These are phyloP conservation scores for Paspalum notatum DNA, from an alignment of 176 grass and related monocot species.

Conservation along the genomic window DNA sequence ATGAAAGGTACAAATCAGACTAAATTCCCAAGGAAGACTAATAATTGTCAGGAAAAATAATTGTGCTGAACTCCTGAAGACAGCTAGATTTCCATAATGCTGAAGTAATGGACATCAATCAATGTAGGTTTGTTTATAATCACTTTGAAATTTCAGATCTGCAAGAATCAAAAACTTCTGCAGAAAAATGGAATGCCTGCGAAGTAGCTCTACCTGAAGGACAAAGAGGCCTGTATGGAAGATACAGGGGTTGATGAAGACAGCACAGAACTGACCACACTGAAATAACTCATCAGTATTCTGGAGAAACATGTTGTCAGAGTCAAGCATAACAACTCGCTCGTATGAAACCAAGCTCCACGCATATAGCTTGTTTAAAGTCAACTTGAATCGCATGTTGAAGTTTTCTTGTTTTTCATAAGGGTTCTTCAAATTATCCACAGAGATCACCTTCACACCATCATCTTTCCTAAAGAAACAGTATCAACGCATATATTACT, in stretches of 20 bases:
- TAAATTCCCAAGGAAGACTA: background rate
- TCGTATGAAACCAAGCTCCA: slow-evolving; percentile 83
- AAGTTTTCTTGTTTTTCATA: slow-evolving; percentile 95
- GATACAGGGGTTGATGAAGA: slow-evolving; percentile 95
- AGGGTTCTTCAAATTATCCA: slow-evolving; percentile 91
- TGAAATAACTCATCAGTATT: slow-evolving; percentile 93
- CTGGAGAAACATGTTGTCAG: slow-evolving; percentile 95
- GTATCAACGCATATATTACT: slow-evolving; percentile 46
- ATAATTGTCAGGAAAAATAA: slow-evolving; percentile 7
- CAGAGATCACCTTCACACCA: slow-evolving; percentile 84
- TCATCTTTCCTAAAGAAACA: slow-evolving; percentile 87
- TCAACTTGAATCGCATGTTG: slow-evolving; percentile 90
- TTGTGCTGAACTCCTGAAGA: background rate
- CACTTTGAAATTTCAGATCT: slow-evolving; percentile 1
- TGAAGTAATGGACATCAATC: slow-evolving; percentile 7
- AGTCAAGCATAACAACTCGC: slow-evolving; percentile 92
- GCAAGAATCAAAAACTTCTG: background rate
- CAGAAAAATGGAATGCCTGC: background rate
- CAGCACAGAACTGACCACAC: slow-evolving; percentile 90
- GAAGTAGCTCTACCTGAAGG: slow-evolving; percentile 60
- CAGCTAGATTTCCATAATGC: slow-evolving; percentile 15
- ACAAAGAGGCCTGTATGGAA: slow-evolving; percentile 98
- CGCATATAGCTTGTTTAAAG: slow-evolving; percentile 91
- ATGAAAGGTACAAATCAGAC: slow-evolving; percentile 1
- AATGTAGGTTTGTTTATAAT: slow-evolving; percentile 16